These are phyloP conservation scores for Leishmania martiniquensis DNA, from an alignment of 208 protist species.

Conservation along the genomic window DNA sequence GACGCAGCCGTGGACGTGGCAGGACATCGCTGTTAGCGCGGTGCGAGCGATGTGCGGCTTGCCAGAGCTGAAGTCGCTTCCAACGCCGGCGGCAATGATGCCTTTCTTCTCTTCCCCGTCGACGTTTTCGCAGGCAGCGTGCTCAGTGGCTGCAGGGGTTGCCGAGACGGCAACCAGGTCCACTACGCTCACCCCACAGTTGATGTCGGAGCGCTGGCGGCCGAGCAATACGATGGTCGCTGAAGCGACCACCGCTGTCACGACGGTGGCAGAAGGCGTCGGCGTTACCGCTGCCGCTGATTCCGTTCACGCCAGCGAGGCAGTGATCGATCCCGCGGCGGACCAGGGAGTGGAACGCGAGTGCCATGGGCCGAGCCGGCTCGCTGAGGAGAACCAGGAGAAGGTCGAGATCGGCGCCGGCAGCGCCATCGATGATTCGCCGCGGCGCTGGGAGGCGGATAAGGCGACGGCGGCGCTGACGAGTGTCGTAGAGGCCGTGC, in stretches of 20 bases:
- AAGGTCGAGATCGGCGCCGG: slow-evolving; percentile 2
- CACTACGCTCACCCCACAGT: neutral
- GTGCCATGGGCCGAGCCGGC: neutral
- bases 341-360: neutral
- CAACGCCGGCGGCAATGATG: neutral
- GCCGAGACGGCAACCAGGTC: neutral
- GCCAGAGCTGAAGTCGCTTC: slow-evolving; percentile 10
- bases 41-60: slow-evolving; percentile 25
- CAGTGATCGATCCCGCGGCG: neutral
- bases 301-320: neutral
- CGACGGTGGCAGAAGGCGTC: too few relatives aligned
- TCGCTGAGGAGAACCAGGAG: neutral
- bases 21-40: slow-evolving; percentile 16
- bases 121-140: neutral
- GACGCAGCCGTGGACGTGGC: slow-evolving; percentile 25
- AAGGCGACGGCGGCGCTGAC: slow-evolving; percentile 25
- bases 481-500: slow-evolving; percentile 13
- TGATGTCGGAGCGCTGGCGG: neutral
- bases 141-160: neutral
- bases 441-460: slow-evolving; percentile 17
- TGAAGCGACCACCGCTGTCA: neutral
- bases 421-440: slow-evolving; percentile 3
- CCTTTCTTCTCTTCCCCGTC: neutral
- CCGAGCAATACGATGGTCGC: too few relatives aligned
- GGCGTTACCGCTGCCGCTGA: neutral